Conservation (phyloP, 164 flowering plant genomes). For the Macadamia tetraphylla region DNA sequence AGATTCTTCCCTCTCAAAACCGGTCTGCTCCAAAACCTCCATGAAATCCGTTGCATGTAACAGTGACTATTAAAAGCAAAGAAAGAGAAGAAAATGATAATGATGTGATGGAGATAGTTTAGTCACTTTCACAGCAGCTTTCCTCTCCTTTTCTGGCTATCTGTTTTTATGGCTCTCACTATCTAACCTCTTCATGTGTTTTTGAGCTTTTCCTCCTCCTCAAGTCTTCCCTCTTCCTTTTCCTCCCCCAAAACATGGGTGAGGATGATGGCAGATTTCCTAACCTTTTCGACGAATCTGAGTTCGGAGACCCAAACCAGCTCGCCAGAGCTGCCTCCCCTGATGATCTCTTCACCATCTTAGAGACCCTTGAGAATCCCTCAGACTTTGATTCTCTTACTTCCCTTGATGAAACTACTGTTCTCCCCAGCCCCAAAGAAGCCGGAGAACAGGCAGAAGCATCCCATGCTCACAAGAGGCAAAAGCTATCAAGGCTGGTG, state of each 20-base stretch:
- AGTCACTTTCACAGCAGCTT: too few relatives aligned
- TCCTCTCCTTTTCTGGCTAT: too few relatives aligned
- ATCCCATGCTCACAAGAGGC: slow-evolving; percentile 27
- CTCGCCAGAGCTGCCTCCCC: slow-evolving; percentile 27
- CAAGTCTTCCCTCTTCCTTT: not conserved
- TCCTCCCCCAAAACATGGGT: not conserved
- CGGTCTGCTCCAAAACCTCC: too few relatives aligned
- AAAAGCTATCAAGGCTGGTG: slow-evolving; percentile 7
- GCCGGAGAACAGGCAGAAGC: slow-evolving; percentile 10
- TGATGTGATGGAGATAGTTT: too few relatives aligned
- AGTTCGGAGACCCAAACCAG: slow-evolving; percentile 25
- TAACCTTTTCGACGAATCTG: slow-evolving; percentile 36
- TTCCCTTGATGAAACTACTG: slow-evolving; percentile 15
- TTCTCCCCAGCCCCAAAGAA: slow-evolving; percentile 11
- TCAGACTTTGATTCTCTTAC: slow-evolving; percentile 24
- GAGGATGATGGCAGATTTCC: slow-evolving; percentile 33
- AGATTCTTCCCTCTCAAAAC: too few relatives aligned
- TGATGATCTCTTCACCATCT: slow-evolving; percentile 62
- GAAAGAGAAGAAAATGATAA: too few relatives aligned
- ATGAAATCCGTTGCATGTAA: too few relatives aligned
- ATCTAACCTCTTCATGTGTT: not conserved
- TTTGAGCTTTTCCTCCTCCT: too few relatives aligned
- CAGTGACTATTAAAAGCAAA: too few relatives aligned
- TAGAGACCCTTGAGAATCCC: slow-evolving; percentile 47
- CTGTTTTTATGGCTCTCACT: too few relatives aligned